Base-by-base conservation (phyloP, 2,329 filamentous ascomycete species). In the Magnaporthiopsis incrustans region DNA sequence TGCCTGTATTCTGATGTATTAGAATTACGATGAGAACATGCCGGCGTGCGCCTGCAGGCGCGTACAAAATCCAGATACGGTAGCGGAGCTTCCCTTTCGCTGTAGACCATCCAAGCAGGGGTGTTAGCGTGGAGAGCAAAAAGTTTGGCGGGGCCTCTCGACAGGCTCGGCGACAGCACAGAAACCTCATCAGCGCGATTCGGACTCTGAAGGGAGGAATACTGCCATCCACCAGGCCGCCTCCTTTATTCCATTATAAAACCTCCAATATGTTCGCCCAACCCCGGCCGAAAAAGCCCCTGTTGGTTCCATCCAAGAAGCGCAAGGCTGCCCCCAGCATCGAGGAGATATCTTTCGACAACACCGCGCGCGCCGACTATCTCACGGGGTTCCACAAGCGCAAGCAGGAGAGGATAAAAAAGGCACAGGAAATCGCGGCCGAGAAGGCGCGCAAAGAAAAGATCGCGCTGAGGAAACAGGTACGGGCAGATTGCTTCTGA, bases 321-420 rank as follows among this genome's bases (percentile, higher is more conserved):
- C 82, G 89, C 68, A 91, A 89, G 74, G 75, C 76, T 67, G 73
- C 81, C 18, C 79, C 81, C 59, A 77, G 80, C 56, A 81, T 91
- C 66, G 91, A 93, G 72, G 91, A 96, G 74, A 89, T 99, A 75
- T 86, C 81, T 63, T 99, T 98, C 78, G 92, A 99, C 78, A 78
- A 83, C 66, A 82, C 83, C 66, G 90, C 90, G 59, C 88, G 95
- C 68, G 80, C 89, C 68, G 92, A 98, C 72, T 99, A 91, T 73
- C 82, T 99, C 65, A 97, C 92, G 0, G 95, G 95, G 3, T 99
- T 99, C 77, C 93, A 94, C 80, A 99, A 98, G 82, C 89, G 95
- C 76, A 98, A 97, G 76, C 79, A 90, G 63, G 89, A 92, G 74
- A 85, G 95, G 53, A 87, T 88, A 69, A 96, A 96, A 78, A 82